Conservation (phyloP, 257 asterid genomes). For the Verbena officinalis region DNA sequence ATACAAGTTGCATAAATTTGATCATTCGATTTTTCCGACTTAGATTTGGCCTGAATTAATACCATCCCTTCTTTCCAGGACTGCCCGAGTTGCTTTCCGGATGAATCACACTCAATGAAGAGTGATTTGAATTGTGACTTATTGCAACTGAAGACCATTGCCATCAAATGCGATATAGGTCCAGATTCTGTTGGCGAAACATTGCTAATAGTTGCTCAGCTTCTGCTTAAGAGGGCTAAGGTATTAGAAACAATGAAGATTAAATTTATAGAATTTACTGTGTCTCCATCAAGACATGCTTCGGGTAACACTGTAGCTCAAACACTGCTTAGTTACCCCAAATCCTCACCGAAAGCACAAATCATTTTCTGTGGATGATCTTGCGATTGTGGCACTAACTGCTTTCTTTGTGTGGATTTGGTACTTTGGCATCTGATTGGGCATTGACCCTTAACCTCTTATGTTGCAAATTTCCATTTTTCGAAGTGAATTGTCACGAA, state of each 20-base stretch:
- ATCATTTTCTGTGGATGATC: too few species aligned
- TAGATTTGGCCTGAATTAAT: background rate
- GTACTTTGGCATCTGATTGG: too few species aligned
- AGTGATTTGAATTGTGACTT: background rate
- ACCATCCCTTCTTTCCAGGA: background rate
- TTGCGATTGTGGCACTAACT: too few species aligned
- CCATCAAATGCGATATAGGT: background rate
- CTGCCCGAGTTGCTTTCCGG: background rate
- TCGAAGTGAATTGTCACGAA: too few species aligned
- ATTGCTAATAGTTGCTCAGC: background rate
- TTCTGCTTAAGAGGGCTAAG: slow-evolving; percentile 1
- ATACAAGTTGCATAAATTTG: background rate
- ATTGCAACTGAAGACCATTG: slow-evolving; percentile 15
- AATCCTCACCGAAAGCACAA: too few species aligned
- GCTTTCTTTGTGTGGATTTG: too few species aligned
- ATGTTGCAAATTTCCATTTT: too few species aligned
- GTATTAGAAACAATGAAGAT: slow-evolving; percentile 4
- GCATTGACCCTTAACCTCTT: too few species aligned
- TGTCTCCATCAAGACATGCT: background rate
- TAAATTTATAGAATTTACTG: background rate
- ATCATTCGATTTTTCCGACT: background rate
- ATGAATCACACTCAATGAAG: background rate
- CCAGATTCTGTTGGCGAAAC: background rate
- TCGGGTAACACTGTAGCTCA: too few species aligned
- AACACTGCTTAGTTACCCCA: too few species aligned